These are phyloP conservation scores for Phytopythium kandeliae DNA, from an alignment of 352 stramenopile genomes.

Conservation along the genomic window DNA sequence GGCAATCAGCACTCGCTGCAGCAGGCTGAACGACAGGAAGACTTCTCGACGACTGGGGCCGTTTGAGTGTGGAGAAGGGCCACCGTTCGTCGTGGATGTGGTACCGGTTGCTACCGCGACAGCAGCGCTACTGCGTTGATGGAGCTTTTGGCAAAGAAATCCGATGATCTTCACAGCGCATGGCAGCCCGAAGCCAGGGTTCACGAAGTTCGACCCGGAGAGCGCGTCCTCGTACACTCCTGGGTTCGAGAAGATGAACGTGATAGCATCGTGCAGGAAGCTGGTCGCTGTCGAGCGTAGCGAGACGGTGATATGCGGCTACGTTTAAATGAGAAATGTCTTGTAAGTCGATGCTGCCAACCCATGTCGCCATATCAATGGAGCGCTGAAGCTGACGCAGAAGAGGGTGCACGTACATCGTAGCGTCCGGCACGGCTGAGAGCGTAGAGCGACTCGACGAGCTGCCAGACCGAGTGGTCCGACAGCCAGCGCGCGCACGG, in stretches of 20 bases:
- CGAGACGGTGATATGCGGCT: conserved; percentile 57
- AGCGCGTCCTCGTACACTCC: conserved; percentile 37
- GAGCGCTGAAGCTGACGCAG: neutral
- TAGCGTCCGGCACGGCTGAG: conserved; percentile 76
- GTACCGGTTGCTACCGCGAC: neutral
- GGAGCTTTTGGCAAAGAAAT: conserved; percentile 79
- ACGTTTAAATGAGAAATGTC: conserved; percentile 1
- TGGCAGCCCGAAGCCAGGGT: conserved; percentile 53
- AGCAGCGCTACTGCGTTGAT: conserved; percentile 32
- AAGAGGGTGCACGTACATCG: conserved; percentile 32
- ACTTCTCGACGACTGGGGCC: conserved; percentile 49
- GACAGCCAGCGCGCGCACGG: conserved; percentile 75
- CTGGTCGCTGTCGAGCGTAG: conserved; percentile 60
- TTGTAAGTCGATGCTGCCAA: conserved; percentile 3
- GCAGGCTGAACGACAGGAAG: conserved; percentile 60
- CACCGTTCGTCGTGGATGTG: neutral
- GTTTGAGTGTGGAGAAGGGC: conserved; percentile 7
- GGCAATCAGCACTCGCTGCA: conserved; percentile 45
- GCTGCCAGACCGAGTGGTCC: conserved; percentile 91
- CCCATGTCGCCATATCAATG: neutral
- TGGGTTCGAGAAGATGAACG: conserved; percentile 55
- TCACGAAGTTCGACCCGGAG: conserved; percentile 1
- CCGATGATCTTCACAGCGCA: conserved; percentile 76
- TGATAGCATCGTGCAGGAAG: conserved; percentile 55
- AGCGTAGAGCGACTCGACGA: conserved; percentile 94